Conservation (phyloP, 2,329 filamentous ascomycete species). For the Pseudogymnoascus sp. region DNA sequence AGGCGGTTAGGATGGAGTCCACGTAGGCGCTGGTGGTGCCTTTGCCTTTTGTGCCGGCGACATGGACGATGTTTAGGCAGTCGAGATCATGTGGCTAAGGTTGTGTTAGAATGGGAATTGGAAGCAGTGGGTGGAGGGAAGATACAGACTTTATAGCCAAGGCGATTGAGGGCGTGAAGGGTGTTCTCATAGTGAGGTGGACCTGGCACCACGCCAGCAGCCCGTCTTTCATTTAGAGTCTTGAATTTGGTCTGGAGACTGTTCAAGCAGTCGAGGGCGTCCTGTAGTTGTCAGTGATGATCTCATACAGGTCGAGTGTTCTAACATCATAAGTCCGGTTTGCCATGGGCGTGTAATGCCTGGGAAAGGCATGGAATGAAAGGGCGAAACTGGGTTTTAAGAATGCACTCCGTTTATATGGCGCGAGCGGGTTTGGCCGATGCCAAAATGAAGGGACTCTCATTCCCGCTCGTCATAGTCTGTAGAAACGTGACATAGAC, state of each 20-base stretch:
- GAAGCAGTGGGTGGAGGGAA: background rate
- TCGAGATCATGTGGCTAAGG: background rate
- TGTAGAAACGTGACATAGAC: background rate
- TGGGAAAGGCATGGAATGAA: background rate
- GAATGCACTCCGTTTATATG: background rate
- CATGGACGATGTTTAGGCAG: conserved; percentile 49
- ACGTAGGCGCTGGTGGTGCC: conserved; percentile 81
- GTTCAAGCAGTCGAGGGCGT: conserved; percentile 79
- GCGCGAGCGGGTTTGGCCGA: background rate
- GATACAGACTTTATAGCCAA: background rate
- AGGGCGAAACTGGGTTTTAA: background rate
- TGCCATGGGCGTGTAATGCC: background rate
- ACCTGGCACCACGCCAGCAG: conserved; percentile 49
- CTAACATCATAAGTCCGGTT: conserved; percentile 2
- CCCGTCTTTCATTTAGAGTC: conserved; percentile 67
- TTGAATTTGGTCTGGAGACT: conserved; percentile 83
- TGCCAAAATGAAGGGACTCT: conserved; percentile 2
- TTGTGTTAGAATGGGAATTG: background rate
- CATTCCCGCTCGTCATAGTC: background rate
- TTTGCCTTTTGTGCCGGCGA: conserved; percentile 90
- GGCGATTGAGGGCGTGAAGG: background rate
- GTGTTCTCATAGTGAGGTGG: conserved; percentile 5
- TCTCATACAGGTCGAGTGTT: background rate
- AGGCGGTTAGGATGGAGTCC: conserved; percentile 66
- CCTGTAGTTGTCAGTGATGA: conserved; percentile 39